These are phyloP conservation scores for Aspergillus haitiensis DNA, from an alignment of 495 filamentous ascomycete genomes.

Conservation along the genomic window DNA sequence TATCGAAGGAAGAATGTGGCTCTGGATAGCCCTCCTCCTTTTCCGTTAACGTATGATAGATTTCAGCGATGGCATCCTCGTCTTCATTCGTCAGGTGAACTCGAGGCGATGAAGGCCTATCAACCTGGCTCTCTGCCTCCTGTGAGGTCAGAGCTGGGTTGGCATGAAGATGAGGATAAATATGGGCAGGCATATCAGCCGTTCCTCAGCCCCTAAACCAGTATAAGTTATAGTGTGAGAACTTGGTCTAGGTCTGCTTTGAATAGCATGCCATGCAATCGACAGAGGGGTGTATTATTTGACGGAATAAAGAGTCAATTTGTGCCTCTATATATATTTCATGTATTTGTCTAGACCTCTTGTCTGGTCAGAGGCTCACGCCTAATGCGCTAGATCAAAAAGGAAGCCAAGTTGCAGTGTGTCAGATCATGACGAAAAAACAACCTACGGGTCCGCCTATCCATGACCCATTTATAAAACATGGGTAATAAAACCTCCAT, in stretches of 20 bases:
- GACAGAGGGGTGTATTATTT: not conserved
- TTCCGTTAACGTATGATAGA: slow-evolving; percentile 36
- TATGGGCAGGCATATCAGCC: slow-evolving; percentile 35
- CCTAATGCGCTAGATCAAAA: slow-evolving; percentile 19
- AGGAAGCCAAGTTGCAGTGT: slow-evolving; percentile 34
- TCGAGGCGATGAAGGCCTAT: slow-evolving; percentile 27
- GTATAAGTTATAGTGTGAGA: slow-evolving; percentile 3
- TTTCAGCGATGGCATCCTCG: slow-evolving; percentile 38
- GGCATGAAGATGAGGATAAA: slow-evolving; percentile 29
- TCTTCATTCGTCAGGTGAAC: slow-evolving; percentile 37
- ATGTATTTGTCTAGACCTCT: not conserved
- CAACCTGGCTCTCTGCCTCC: slow-evolving; percentile 20
- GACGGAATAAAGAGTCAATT: not conserved
- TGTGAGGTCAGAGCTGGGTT: slow-evolving; percentile 26
- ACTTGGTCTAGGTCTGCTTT: not conserved
- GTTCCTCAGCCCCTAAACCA: slow-evolving; percentile 6
- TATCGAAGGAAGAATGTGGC: slow-evolving; percentile 41
- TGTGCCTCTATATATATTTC: slow-evolving; percentile 20
- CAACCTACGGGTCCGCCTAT: not conserved
- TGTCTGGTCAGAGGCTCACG: slow-evolving; percentile 4
- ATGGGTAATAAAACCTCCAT: not conserved
- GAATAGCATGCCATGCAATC: not conserved
- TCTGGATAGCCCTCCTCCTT: slow-evolving; percentile 33
- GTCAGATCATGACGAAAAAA: slow-evolving; percentile 12
- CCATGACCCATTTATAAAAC: slow-evolving; percentile 4